Evolutionary conservation across 176 grass and related monocot genomes (phyloP), one percentile per base, ranked within the genome.

Genomic region (Raddia guianensis): DNA sequence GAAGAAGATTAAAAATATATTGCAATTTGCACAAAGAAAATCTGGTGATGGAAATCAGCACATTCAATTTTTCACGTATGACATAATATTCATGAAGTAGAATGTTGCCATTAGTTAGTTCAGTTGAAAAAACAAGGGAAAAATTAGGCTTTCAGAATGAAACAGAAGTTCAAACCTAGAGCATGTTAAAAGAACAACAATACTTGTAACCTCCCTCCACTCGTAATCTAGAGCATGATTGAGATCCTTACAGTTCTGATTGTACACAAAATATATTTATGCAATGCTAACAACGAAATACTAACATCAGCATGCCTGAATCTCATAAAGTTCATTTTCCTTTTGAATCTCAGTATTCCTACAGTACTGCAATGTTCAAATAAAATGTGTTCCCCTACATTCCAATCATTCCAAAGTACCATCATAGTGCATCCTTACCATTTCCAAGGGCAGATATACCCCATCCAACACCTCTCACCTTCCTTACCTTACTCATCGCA

Each of bases 401-500:
- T 68, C 43, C 60, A 51, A 77, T 77, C 15, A 90, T 35, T 53
- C 7, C 56, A 85, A 54, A 50, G 43, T 53, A 69, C 8, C 8
- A 75, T 1, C 8, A 75, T 1, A 46, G 19, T 32, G 19, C 2
- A 37, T 52, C 15, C 82, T 80, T 92, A 99, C 92, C 96, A 76
- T 93, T 99, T 91, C 96, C 96, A 69, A 99, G 80, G 87, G 96
- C 92, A 80, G 96, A 88, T 75, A 91, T 64, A 61, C 74, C 96
- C 96, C 96, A 99, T 12, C 96, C 96, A 91, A 99, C 96, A 82
- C 96, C 96, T 84, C 86, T 90, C 67, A 99, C 96, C 59, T 88
- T 99, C 8, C 80, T 80, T 54, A 86, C 79, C 53, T 86, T 89
- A 87, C 96, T 99, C 96, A 99, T 99, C 16, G 86, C 96, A 12